A percentile compares a stretch with the other conserved stretches of the same genome.
Evolutionary conservation across 2,329 filamentous ascomycete genomes (phyloP).

Genomic region (Exophiala spinifera): DNA sequence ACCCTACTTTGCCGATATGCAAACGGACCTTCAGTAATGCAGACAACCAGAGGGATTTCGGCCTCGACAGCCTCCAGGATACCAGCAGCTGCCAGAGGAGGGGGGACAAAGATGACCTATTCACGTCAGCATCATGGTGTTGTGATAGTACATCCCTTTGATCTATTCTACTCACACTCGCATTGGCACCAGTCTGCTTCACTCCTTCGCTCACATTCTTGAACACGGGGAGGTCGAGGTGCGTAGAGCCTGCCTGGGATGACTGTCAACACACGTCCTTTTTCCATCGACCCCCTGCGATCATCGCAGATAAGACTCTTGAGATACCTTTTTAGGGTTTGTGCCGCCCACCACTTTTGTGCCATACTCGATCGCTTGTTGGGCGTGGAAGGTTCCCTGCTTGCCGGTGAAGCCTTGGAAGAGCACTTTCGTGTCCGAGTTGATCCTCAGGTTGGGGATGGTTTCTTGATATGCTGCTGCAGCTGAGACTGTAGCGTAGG

Average conservation of each 20-base stretch:
- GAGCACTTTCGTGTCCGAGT: conserved; percentile 86
- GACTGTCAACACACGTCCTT: conserved; percentile 4
- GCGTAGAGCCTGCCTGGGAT: conserved; percentile 67
- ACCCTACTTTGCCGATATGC: conserved; percentile 44
- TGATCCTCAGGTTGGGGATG: conserved; percentile 86
- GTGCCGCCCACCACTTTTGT: conserved; percentile 97
- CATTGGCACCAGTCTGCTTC: conserved; percentile 84
- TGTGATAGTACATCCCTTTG: neutral
- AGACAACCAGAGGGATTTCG: conserved; percentile 92
- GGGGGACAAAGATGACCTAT: conserved; percentile 74
- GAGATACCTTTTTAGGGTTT: conserved; percentile 80
- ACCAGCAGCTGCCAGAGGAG: conserved; percentile 84
- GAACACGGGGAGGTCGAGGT: conserved; percentile 92
- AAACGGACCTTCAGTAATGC: conserved; percentile 36
- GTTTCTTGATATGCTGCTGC: conserved; percentile 61
- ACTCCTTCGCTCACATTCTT: conserved; percentile 82
- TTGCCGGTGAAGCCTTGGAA: conserved; percentile 67
- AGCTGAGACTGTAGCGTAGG: conserved; percentile 69
- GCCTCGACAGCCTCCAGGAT: conserved; percentile 95
- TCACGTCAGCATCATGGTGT: neutral
- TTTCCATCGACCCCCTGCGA: neutral
- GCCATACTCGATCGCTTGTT: conserved; percentile 97
- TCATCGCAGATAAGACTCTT: neutral
- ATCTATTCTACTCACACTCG: conserved; percentile 58
- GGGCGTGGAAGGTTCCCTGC: conserved; percentile 70